Base-by-base conservation (phyloP, 2,329 filamentous ascomycete species). In the Helotiales sp. region DNA sequence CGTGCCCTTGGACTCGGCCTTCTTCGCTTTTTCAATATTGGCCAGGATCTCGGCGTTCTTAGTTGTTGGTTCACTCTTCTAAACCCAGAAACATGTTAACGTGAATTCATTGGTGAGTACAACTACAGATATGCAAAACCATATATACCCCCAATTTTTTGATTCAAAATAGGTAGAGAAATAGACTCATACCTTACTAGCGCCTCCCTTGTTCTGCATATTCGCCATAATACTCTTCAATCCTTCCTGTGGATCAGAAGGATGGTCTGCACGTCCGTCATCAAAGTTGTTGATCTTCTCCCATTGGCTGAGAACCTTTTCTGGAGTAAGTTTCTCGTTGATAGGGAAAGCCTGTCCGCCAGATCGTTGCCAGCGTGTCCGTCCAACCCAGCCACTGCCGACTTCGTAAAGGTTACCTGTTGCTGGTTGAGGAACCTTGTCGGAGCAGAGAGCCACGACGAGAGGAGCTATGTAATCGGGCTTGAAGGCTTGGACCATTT, bases 401-500 rank as follows among this genome's bases (percentile, higher is more conserved):
- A 93, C 91, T 79, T 99, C 95, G 77, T 92, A 99, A 48, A 99
- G 83, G 53, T 88, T 88, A 64, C 93, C 93, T 57, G 92, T 97
- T 63, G 89, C 85, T 66, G 89, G 85, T 70, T 89, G 84, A 27
- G 95, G 93, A 53, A 92, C 86, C 77, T 91, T 90, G 78, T 99
- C 95, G 73, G 86, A 91, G 75, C 75, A 81, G 57, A 99, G 89
- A 42, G 93, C 86, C 55, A 93, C 86, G 52, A 99, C 93, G 34
- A 98, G 79, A 60, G 95, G 95, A 53, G 95, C 95, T 74, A 99
- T 93, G 76, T 96, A 98, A 72, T 98, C 93, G 59, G 95, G 95
- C 86, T 98, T 99, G 83, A 99, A 96, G 46, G 95, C 93, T 79
- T 98, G 93, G 17, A 99, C 93, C 79, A 98, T 86, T 79, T 99